Conservation (phyloP, 331 rosid species). For the Malus hybrid region DNA sequence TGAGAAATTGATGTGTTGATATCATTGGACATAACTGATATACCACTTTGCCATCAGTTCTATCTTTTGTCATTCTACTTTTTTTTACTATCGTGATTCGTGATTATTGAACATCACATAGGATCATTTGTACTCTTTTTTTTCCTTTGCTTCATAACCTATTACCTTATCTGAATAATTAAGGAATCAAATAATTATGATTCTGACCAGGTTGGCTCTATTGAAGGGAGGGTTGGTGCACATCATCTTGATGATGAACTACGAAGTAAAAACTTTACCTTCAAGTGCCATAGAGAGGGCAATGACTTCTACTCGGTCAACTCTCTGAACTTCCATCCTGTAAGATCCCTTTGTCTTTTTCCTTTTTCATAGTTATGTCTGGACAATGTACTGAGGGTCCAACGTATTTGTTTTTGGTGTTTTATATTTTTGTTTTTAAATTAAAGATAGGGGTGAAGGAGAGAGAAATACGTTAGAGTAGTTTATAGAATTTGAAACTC, state of each 20-base stretch:
- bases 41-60: neutral
- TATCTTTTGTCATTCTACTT: neutral
- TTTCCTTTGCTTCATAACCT: neutral
- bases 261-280: slow-evolving; percentile 78
- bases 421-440: neutral
- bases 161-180: neutral
- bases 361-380: neutral
- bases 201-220: slow-evolving; percentile 72
- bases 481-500: neutral
- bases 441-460: neutral
- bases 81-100: neutral
- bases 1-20: neutral
- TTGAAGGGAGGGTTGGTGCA: slow-evolving; percentile 98
- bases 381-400: neutral
- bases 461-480: no score
- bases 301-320: slow-evolving; percentile 75
- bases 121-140: neutral
- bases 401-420: neutral
- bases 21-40: neutral
- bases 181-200: neutral
- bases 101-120: neutral
- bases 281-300: slow-evolving; percentile 81
- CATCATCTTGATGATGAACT: slow-evolving; percentile 84
- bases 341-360: slow-evolving; percentile 24
- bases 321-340: slow-evolving; percentile 82